Evolutionary conservation across 177 flowering plant genomes (phyloP), one percentile per base, ranked within the genome.

Genomic region (Vitis hybrid): DNA sequence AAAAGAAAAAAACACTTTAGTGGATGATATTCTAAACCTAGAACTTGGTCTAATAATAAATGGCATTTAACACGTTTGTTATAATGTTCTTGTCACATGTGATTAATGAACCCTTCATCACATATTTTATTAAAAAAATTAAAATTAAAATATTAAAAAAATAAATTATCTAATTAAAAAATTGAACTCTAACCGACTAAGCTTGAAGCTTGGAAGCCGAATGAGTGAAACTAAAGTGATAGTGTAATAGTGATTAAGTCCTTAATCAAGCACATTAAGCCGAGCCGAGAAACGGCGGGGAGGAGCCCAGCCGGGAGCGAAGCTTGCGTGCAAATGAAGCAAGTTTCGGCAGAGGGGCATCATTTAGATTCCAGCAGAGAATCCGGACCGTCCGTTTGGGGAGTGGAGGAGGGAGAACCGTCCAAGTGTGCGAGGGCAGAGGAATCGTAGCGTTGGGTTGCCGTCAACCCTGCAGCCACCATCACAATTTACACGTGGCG

Each of bases 281-380:
- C 9, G 9, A 39, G 45, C 29, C 29, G 29, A 26, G 29, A 26
- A 26, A 26, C 29, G 4, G 29, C 29, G 29, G 8, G 45, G 9
- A 39, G 45, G 0, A 39, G 45, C 45, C 45, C 5, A 39, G 45
- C 51, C 64, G 5, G 2, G 7, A 31, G 9, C 64, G 18, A 39
- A 67, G 70, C 72, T 61, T 22, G 77, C 77, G 77, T 75, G 74
- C 51, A 21, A 65, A 56, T 51, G 60, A 75, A 75, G 77, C 73
- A 69, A 33, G 16, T 19, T 45, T 1, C 61, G 22, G 10, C 26
- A 21, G 49, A 22, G 50, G 22, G n/a, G 59, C 70, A 72, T 71
- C 64, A 71, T 64, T 64, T 0, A 14, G 18, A 55, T 52, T 19
- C 19, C 64, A 45, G 21, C 50, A 26, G 62, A 49, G 14, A 69